Percentiles rank a stretch among this genome's conserved stretches.
phyloP scores from a whole-genome alignment of 1,139 yeast species.

The Geotrichum armillariae region DNA sequence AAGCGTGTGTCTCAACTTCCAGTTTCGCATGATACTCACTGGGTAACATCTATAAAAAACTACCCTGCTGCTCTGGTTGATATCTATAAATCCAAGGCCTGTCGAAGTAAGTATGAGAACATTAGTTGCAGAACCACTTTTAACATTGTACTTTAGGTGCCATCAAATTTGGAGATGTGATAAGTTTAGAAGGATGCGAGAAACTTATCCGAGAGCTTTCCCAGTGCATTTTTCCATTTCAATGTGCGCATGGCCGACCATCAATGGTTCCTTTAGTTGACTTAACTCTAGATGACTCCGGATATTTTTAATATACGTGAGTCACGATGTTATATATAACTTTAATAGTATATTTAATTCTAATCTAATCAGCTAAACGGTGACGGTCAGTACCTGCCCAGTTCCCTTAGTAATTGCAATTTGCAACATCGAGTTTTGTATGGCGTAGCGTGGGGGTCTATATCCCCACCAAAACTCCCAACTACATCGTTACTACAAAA shows the following conservation, averaged over 20 bases:
- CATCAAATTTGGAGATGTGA: conserved; percentile 66
- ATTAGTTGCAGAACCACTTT: no score
- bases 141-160: conserved; percentile 38
- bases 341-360: no score
- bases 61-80: conserved; percentile 45
- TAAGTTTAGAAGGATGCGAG: conserved; percentile 48
- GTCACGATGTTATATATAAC: no score
- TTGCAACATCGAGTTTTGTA: no score
- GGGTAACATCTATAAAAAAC: conserved; percentile 21
- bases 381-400: no score
- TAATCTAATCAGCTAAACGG: no score
- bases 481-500: no score
- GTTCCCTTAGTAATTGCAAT: no score
- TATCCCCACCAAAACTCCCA: no score
- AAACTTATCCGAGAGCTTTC: conserved; percentile 46
- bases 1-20: conserved; percentile 21
- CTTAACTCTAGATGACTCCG: conserved; percentile 19
- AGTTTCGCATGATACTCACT: conserved; percentile 10
- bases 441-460: no score
- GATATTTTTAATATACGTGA: no score
- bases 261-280: conserved; percentile 59
- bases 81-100: conserved; percentile 61
- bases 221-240: conserved; percentile 62
- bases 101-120: conserved; percentile 45
- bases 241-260: conserved; percentile 89